phyloP scores from a whole-genome alignment of 495 filamentous ascomycete species.

The Amorphotheca resinae region DNA sequence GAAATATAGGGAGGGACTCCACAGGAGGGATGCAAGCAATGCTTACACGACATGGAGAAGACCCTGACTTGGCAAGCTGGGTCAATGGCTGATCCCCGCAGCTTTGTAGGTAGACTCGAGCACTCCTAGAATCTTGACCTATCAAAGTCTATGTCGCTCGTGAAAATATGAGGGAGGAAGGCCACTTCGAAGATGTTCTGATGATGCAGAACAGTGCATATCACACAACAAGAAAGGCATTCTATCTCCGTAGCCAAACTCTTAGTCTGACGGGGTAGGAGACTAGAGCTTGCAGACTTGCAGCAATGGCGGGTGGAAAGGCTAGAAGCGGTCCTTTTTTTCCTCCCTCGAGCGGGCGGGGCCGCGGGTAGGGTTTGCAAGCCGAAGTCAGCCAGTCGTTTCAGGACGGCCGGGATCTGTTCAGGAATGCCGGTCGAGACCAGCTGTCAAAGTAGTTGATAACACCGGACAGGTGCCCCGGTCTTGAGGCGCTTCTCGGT shows the following conservation, averaged over 20 bases:
- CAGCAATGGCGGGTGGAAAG: neutral
- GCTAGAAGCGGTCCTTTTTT: neutral
- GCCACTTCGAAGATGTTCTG: too few relatives aligned
- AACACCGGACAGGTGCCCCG: too few relatives aligned
- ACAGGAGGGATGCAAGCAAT: neutral
- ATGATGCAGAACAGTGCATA: too few relatives aligned
- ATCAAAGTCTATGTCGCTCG: too few relatives aligned
- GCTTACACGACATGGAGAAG: slow-evolving; percentile 16
- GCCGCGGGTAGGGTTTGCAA: neutral
- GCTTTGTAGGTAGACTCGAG: neutral
- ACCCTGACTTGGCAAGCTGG: slow-evolving; percentile 2
- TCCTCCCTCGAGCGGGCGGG: neutral
- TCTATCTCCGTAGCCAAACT: too few relatives aligned
- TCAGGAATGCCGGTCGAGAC: neutral
- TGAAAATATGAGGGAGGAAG: too few relatives aligned
- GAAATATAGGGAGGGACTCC: slow-evolving; percentile 1
- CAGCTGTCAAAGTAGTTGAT: too few relatives aligned
- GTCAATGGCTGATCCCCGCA: neutral
- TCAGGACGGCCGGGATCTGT: neutral
- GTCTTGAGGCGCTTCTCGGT: too few relatives aligned
- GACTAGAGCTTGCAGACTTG: too few relatives aligned
- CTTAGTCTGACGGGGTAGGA: too few relatives aligned
- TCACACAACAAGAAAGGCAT: too few relatives aligned
- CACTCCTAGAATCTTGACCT: too few relatives aligned
- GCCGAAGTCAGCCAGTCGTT: neutral